Percentiles rank a stretch among this genome's conserved stretches.
Conservation (phyloP, 345 rosid genomes). For the Acer campestre region DNA sequence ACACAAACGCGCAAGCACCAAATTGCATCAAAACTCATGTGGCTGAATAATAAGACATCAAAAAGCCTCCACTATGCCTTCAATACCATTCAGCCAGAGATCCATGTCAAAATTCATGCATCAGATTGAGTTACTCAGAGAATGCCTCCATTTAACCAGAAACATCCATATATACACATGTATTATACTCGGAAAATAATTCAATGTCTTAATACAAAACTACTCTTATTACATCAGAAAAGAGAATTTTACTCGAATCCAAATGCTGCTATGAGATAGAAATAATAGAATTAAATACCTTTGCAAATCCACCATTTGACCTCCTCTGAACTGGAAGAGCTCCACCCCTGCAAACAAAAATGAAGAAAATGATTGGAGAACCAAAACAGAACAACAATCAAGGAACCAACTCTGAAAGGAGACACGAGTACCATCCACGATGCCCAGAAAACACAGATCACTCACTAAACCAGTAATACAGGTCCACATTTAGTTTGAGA, state of each 20-base stretch:
- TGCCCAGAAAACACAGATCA: constrained; percentile 10
- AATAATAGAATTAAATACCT: constrained; percentile 49
- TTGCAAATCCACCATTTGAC: constrained; percentile 41
- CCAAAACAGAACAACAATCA: constrained; percentile 3
- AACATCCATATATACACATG: not conserved
- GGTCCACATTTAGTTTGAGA: constrained; percentile 8
- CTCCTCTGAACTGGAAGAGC: constrained; percentile 43
- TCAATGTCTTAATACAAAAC: not conserved
- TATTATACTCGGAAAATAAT: not conserved
- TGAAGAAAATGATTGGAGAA: constrained; percentile 18
- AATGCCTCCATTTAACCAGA: no score
- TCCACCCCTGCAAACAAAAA: constrained; percentile 51
- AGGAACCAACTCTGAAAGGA: constrained; percentile 12
- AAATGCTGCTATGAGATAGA: not conserved
- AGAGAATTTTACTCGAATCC: not conserved
- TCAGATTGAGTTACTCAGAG: no score
- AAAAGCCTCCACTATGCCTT: not conserved
- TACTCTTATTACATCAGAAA: not conserved
- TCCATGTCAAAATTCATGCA: not conserved
- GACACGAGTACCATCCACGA: constrained; percentile 1
- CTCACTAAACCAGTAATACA: not conserved
- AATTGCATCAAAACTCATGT: not conserved
- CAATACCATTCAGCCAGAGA: not conserved
- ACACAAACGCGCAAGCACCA: not conserved
- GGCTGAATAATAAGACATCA: not conserved